Evolutionary conservation across 441 rosid species (phyloP).

Genomic region (Erodium texanum): DNA sequence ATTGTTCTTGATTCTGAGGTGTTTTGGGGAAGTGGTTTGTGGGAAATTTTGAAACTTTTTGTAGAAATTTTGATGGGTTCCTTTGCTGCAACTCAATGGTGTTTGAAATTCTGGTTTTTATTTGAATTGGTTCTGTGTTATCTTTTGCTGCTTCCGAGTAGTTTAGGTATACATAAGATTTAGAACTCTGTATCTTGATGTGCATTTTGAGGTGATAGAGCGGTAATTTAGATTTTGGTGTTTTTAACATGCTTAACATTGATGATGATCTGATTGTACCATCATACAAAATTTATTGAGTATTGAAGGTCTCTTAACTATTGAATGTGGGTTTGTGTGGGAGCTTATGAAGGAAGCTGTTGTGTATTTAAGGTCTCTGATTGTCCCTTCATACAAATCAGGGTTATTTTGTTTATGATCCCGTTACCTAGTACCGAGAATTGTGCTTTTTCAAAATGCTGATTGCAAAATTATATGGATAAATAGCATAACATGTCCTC

Average conservation of each 20-base stretch:
- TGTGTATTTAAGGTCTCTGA: not conserved
- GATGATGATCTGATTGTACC: not conserved
- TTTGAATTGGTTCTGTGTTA: not conserved
- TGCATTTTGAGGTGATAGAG: too few relatives aligned
- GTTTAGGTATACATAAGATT: too few relatives aligned
- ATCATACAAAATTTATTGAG: not conserved
- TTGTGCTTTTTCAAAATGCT: not conserved
- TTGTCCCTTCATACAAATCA: too few relatives aligned
- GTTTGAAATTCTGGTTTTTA: not conserved
- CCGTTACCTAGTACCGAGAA: too few relatives aligned
- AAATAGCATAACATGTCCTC: not conserved
- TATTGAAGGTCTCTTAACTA: not conserved
- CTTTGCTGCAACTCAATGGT: too few relatives aligned
- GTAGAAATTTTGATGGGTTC: too few relatives aligned
- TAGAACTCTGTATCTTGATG: too few relatives aligned
- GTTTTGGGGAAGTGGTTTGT: too few relatives aligned
- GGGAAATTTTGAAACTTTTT: too few relatives aligned
- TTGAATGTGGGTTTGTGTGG: not conserved
- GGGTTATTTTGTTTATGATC: too few relatives aligned
- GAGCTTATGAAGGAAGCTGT: not conserved
- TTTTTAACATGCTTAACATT: not conserved
- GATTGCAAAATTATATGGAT: not conserved
- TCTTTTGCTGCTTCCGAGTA: not conserved
- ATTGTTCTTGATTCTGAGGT: not conserved
- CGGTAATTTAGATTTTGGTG: too few relatives aligned